phyloP scores from a whole-genome alignment of 1,284 basidiomycete genomes.

The Apiotrichum gamsii region DNA sequence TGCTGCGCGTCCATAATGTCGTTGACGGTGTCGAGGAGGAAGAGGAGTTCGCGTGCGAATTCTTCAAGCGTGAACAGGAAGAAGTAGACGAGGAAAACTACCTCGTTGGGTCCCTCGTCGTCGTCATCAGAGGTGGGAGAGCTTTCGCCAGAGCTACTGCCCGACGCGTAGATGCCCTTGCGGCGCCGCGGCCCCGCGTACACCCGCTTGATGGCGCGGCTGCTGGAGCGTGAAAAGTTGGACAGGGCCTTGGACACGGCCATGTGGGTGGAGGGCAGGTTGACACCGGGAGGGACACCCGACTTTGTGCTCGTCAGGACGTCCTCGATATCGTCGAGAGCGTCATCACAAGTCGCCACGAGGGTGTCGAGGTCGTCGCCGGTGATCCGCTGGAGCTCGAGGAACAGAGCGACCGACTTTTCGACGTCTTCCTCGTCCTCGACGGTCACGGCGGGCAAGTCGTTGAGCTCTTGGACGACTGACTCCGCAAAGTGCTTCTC shows the following conservation, averaged over 20 bases:
- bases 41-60: constrained; percentile 72
- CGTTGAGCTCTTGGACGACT: constrained; percentile 50
- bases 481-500: constrained; percentile 17
- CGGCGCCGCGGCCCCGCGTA: constrained; percentile 53
- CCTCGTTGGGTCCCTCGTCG: constrained; percentile 47
- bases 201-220: constrained; percentile 68
- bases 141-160: constrained; percentile 3
- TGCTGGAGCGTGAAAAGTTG: constrained; percentile 60
- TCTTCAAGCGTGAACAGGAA: constrained; percentile 92
- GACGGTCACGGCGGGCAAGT: constrained; percentile 13
- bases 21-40: constrained; percentile 72
- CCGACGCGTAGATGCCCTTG: constrained; percentile 23
- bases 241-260: constrained; percentile 63
- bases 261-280: constrained; percentile 60
- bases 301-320: constrained; percentile 16
- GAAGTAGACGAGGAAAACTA: constrained; percentile 80
- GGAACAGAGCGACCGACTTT: constrained; percentile 69
- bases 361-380: constrained; percentile 70
- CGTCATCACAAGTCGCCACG: constrained; percentile 55
- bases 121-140: constrained; percentile 6
- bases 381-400: constrained; percentile 72
- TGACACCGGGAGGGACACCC: constrained; percentile 20
- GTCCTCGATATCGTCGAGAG: constrained; percentile 38
- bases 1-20: constrained; percentile 42
- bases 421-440: constrained; percentile 52